A percentile compares a stretch with the other conserved stretches of the same genome.
phyloP scores from a whole-genome alignment of 2,329 filamentous ascomycete genomes.

The Cercospora citrullina region DNA sequence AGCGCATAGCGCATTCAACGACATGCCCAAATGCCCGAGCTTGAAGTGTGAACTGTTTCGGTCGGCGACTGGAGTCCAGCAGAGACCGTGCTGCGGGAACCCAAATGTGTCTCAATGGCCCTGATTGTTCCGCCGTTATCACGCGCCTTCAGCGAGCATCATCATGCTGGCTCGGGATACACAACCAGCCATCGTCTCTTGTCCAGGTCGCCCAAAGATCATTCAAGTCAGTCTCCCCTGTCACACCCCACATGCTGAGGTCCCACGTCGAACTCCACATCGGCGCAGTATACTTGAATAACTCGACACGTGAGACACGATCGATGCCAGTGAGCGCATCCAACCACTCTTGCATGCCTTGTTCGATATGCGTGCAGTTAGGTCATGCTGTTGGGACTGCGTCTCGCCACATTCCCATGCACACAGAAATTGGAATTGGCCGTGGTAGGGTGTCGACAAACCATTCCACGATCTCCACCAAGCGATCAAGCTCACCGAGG shows the following conservation, averaged over 20 bases:
- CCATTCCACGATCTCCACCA: not conserved
- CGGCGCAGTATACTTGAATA: not conserved
- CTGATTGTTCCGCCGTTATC: no score
- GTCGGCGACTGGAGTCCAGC: not conserved
- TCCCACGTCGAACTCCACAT: not conserved
- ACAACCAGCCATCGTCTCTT: not conserved
- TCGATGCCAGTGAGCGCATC: not conserved
- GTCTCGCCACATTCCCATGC: not conserved
- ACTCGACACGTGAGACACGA: not conserved
- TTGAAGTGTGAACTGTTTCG: not conserved
- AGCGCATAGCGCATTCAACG: not conserved
- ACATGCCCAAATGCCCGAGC: not conserved
- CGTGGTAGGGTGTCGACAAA: not conserved
- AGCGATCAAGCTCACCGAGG: not conserved
- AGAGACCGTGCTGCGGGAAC: not conserved
- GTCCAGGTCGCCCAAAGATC: not conserved
- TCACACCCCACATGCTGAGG: not conserved
- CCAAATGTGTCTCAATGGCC: no score
- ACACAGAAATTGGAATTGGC: not conserved
- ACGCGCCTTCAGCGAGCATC: not conserved
- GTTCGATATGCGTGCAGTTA: not conserved
- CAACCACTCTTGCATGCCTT: not conserved
- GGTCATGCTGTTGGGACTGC: not conserved
- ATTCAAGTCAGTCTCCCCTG: not conserved
- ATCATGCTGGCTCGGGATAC: not conserved